These are phyloP conservation scores for Aspergillus conjunctus DNA, from an alignment of 495 filamentous ascomycete genomes.

Conservation along the genomic window DNA sequence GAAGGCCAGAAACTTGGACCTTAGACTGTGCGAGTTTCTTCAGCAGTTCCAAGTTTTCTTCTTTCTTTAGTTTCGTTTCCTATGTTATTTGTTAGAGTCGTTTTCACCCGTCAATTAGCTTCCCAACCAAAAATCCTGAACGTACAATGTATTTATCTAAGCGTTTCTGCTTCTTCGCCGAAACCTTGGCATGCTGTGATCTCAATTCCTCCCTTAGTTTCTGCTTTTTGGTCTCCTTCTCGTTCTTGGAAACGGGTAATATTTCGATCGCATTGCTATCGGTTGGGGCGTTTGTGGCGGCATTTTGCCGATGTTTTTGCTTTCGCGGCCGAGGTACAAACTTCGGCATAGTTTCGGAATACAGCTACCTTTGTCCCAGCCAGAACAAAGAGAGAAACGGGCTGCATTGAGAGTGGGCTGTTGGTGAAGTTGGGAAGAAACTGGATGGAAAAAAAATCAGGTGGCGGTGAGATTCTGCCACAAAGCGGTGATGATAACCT, in stretches of 20 bases:
- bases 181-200: constrained; percentile 68
- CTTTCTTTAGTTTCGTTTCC: constrained; percentile 92
- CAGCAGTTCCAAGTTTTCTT: constrained; percentile 84
- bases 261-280: constrained; percentile 77
- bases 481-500: constrained; percentile 11
- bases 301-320: constrained; percentile 55
- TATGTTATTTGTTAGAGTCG: constrained; percentile 35
- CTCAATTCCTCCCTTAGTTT: constrained; percentile 66
- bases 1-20: constrained; percentile 78
- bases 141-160: constrained; percentile 92
- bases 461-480: constrained; percentile 28
- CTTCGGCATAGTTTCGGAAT: constrained; percentile 60
- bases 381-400: constrained; percentile 3
- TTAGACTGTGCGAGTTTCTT: constrained; percentile 76
- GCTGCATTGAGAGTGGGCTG: constrained; percentile 4
- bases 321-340: constrained; percentile 81
- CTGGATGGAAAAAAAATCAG: constrained; percentile 22
- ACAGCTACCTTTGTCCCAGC: constrained; percentile 9
- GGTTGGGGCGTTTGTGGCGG: constrained; percentile 38
- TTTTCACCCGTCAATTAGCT: not conserved
- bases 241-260: constrained; percentile 62
- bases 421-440: constrained; percentile 7
- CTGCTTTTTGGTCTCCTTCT: constrained; percentile 68
- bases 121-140: constrained; percentile 3
- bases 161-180: constrained; percentile 88